Conservation (phyloP, 371 early-diverging fungal genomes). For the Batkoa obscura region DNA sequence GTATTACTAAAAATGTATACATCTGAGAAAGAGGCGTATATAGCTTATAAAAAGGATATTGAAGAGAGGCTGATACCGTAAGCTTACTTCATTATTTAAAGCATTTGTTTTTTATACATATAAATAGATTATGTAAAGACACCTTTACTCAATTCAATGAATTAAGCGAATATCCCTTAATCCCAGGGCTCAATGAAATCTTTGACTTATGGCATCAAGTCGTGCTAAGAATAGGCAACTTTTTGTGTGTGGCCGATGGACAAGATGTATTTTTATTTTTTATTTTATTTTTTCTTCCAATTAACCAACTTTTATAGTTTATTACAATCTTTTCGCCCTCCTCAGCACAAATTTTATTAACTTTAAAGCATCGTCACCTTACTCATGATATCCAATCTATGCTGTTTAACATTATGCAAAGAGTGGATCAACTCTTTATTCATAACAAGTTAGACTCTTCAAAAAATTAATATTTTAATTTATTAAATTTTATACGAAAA, state of each 20-base stretch:
- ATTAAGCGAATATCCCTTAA: not conserved
- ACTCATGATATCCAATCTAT: not conserved
- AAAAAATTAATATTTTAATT: too few relatives aligned
- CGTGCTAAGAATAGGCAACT: not conserved
- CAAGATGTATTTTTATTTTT: too few relatives aligned
- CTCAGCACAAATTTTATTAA: not conserved
- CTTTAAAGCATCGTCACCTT: conserved; percentile 4
- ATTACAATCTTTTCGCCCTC: not conserved
- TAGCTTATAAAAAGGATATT: not conserved
- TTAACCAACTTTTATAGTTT: not conserved
- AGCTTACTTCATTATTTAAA: too few relatives aligned
- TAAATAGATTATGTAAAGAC: not conserved
- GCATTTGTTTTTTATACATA: not conserved
- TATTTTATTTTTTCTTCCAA: not conserved
- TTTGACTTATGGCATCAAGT: not conserved
- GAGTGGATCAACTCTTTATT: not conserved
- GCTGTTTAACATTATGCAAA: not conserved
- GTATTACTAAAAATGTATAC: not conserved
- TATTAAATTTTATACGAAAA: too few relatives aligned
- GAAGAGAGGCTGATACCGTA: not conserved
- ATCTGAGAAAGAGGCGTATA: not conserved
- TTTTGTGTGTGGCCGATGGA: not conserved
- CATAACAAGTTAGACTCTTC: not conserved
- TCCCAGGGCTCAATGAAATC: not conserved
- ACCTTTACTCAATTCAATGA: not conserved